A percentile compares a stretch with the other conserved stretches of the same genome.
Conservation (phyloP, 495 filamentous ascomycete species). For the Recurvomyces mirabilis region DNA sequence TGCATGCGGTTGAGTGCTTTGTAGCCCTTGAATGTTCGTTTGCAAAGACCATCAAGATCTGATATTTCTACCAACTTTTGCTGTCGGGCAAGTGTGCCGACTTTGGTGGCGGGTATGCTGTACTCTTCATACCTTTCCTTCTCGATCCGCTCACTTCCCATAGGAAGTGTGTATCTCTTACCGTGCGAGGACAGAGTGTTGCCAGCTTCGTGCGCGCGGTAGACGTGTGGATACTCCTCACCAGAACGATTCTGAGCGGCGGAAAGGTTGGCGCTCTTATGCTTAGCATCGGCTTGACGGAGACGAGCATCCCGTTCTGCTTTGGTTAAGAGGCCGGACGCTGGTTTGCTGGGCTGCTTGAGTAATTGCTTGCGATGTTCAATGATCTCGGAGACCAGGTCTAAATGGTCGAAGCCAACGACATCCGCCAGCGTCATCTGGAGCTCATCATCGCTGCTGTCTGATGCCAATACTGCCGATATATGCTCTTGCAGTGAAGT, state of each 20-base stretch:
- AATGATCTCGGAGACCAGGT: constrained; percentile 77
- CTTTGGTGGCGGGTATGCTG: constrained; percentile 66
- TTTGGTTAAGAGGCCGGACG: constrained; percentile 45
- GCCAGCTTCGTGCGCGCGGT: constrained; percentile 65
- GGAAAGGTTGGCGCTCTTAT: constrained; percentile 63
- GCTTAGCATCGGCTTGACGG: constrained; percentile 61
- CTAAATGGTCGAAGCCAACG: constrained; percentile 82
- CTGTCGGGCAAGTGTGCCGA: constrained; percentile 58
- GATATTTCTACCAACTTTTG: constrained; percentile 66
- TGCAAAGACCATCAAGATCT: constrained; percentile 80
- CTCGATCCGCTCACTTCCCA: constrained; percentile 26
- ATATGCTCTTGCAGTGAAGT: constrained; percentile 59
- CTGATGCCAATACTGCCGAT: constrained; percentile 52
- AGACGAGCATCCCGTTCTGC: constrained; percentile 68
- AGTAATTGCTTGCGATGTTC: constrained; percentile 55
- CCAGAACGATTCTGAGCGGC: constrained; percentile 50
- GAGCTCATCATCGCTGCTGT: constrained; percentile 62
- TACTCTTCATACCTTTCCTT: constrained; percentile 71
- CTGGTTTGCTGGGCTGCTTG: constrained; percentile 32
- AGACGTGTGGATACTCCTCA: constrained; percentile 82
- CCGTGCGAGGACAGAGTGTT: constrained; percentile 70
- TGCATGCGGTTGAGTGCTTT: constrained; percentile 95
- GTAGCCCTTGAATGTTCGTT: constrained; percentile 88
- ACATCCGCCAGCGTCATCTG: constrained; percentile 86
- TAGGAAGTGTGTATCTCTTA: constrained; percentile 51